Base-by-base conservation (phyloP, 805 yeast species). In the Myxozyma lipomycoides region DNA sequence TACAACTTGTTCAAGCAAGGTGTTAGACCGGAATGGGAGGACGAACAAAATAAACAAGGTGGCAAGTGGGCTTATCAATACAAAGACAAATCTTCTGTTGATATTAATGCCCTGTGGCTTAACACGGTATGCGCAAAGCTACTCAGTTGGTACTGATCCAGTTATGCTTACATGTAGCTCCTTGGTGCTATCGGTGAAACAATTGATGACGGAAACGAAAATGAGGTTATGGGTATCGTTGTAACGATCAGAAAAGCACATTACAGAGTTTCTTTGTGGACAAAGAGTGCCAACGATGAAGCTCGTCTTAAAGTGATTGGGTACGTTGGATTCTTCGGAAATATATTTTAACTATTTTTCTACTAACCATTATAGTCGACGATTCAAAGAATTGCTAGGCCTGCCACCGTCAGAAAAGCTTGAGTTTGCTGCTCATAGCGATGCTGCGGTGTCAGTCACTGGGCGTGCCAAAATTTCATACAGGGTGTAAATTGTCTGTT, bases 21-120 rank as follows among this genome's bases (percentile, higher is more conserved):
- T 51, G 82, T 93, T 64, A 84, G 87, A 70, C 98, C 98, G 49
- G 98, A 93, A 77, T 93, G 98, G 98, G 98, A 93, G 77, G 98
- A 93, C 70, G 76, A 73, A 48, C 79, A 81, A 59, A 93, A 93
- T 72, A 70, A 86, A 53, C 77, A 82, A 62, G 98, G 98, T 67
- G 98, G 98, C 66, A 88, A 86, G 73, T 93, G 96, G 96, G 77
- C 86, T 39, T 86, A 79, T 72, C 82, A 78, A 71, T 82, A 84
- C 71, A 83, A 76, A 68, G 77, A 79, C 56, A 84, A 78, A 59
- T 69, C 72, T 56, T 53, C 52, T 15, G 71, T 74, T 41, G 81
- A 81, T 55, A 82, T 88, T 67, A 91, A 90, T 69, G 95, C 89
- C 61, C 76, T 87, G 66, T 93, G 98, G 98, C 81, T 88, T 66